phyloP scores from a whole-genome alignment of 768 basidiomycete species.

The Boletus reticuloceps region DNA sequence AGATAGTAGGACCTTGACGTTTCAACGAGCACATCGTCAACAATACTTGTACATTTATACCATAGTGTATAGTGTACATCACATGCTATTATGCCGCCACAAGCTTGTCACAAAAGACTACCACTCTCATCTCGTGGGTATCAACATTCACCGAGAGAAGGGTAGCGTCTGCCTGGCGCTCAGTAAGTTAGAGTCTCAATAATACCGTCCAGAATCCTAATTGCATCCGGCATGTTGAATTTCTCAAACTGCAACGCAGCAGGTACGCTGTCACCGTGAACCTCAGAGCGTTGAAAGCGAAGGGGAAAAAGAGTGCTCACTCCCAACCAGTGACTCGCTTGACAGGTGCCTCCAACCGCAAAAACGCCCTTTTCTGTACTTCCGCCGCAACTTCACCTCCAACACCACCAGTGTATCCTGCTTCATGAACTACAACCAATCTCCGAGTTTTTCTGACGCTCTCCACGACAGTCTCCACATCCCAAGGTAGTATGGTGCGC shows the following conservation, averaged over 20 bases:
- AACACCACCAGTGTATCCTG: slow-evolving; percentile 82
- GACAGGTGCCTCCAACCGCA: slow-evolving; percentile 86
- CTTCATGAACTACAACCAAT: slow-evolving; percentile 90
- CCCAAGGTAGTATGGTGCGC: slow-evolving; percentile 88
- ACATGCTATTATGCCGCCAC: neutral
- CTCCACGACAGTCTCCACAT: slow-evolving; percentile 73
- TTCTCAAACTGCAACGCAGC: slow-evolving; percentile 85
- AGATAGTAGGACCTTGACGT: slow-evolving; percentile 9
- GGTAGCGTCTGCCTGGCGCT: neutral
- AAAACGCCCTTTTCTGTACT: slow-evolving; percentile 83
- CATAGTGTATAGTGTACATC: neutral
- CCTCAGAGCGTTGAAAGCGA: neutral
- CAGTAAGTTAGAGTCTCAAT: slow-evolving; percentile 79
- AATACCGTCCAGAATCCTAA: slow-evolving; percentile 80
- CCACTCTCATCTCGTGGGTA: neutral
- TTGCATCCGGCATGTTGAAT: slow-evolving; percentile 86
- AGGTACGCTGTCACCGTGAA: slow-evolving; percentile 55
- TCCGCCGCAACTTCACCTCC: slow-evolving; percentile 92
- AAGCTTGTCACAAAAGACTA: neutral
- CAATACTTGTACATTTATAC: neutral
- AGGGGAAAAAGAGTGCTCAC: slow-evolving; percentile 48
- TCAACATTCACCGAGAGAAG: neutral
- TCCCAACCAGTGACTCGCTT: slow-evolving; percentile 91
- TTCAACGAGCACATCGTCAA: no score
- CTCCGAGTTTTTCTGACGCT: slow-evolving; percentile 85